Conservation (phyloP, 1,139 yeast genomes). For the Kluyveromyces sp. region DNA sequence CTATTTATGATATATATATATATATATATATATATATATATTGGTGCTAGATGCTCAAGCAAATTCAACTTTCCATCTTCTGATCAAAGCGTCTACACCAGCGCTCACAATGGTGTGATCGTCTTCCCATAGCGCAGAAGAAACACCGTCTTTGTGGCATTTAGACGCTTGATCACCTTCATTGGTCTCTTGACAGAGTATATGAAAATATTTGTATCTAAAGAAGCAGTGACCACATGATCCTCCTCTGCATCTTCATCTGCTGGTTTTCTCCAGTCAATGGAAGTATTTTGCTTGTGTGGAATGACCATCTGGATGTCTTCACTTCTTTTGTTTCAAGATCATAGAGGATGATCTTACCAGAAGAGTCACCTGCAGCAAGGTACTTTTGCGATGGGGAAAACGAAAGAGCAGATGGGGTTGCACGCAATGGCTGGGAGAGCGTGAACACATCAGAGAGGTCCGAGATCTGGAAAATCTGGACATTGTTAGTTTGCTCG, state of each 20-base stretch:
- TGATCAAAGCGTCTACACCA: slow-evolving; percentile 79
- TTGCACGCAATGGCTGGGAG: slow-evolving; percentile 42
- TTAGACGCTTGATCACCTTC: slow-evolving; percentile 61
- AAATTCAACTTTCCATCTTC: slow-evolving; percentile 52
- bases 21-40: neutral
- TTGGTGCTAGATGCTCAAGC: neutral
- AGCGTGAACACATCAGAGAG: slow-evolving; percentile 17
- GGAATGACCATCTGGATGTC: slow-evolving; percentile 94
- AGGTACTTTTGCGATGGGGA: slow-evolving; percentile 63
- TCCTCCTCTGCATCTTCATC: slow-evolving; percentile 50
- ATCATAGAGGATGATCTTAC: slow-evolving; percentile 70
- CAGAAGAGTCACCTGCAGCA: slow-evolving; percentile 83
- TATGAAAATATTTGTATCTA: slow-evolving; percentile 73
- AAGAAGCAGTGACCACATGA: slow-evolving; percentile 67
- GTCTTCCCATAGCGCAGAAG: slow-evolving; percentile 60
- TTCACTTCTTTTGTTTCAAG: slow-evolving; percentile 47
- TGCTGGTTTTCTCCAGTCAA: slow-evolving; percentile 49
- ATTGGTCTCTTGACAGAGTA: slow-evolving; percentile 76
- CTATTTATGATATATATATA: no score
- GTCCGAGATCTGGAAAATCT: slow-evolving; percentile 35
- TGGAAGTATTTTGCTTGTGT: slow-evolving; percentile 73
- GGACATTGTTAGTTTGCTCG: slow-evolving; percentile 32
- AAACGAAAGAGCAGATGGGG: slow-evolving; percentile 54
- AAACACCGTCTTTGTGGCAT: slow-evolving; percentile 90
- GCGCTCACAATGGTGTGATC: slow-evolving; percentile 46